Conservation (phyloP, 306 rosid genomes). For the Boehmeria nivea region DNA sequence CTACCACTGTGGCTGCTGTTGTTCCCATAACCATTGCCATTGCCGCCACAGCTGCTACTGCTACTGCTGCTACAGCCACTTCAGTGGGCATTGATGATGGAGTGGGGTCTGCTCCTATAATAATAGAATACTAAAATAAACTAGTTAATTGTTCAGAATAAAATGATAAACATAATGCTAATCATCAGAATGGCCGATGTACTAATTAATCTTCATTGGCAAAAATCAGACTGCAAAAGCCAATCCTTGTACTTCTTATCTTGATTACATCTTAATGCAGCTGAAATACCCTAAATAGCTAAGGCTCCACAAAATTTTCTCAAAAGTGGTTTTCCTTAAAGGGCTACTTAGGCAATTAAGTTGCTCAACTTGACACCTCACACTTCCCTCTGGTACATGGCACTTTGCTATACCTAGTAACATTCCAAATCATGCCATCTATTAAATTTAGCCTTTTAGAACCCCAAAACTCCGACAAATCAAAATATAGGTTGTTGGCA, state of each 20-base stretch:
- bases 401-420: too few species aligned
- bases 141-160: conserved; percentile 25
- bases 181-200: conserved; percentile 9
- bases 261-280: background rate
- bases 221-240: conserved; percentile 2
- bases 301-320: too few species aligned
- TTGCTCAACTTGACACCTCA: background rate
- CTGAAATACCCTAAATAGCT: background rate
- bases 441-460: too few species aligned
- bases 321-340: too few species aligned
- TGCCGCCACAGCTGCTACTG: conserved; percentile 72
- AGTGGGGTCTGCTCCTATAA: conserved; percentile 76
- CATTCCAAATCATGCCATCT: too few species aligned
- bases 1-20: conserved; percentile 53
- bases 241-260: background rate
- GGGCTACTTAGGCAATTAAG: background rate
- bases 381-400: background rate
- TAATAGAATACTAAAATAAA: conserved; percentile 49
- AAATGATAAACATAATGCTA: conserved; percentile 21
- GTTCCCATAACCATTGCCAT: conserved; percentile 59
- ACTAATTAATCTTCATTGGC: conserved; percentile 5
- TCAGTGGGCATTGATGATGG: conserved; percentile 64
- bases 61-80: conserved; percentile 69
- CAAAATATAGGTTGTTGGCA: too few species aligned
- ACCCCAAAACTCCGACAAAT: too few species aligned